phyloP scores from a whole-genome alignment of 441 rosid genomes.

The Corymbia calophylla region DNA sequence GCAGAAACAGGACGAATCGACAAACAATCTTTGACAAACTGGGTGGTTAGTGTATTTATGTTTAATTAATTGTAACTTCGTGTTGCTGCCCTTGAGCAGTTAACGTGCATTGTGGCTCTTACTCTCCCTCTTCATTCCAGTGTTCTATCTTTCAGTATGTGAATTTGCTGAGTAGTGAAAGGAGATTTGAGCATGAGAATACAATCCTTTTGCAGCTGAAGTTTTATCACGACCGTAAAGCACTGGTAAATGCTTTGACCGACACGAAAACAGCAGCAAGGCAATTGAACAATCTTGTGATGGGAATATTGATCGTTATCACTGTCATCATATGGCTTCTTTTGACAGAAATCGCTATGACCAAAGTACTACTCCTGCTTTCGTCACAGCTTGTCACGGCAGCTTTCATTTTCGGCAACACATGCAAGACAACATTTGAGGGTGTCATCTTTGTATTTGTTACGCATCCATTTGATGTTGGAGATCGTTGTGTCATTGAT shows the following conservation, averaged over 20 bases:
- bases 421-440: slow-evolving; percentile 76
- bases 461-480: slow-evolving; percentile 91
- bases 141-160: not conserved
- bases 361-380: slow-evolving; percentile 49
- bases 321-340: slow-evolving; percentile 61
- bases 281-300: slow-evolving; percentile 54
- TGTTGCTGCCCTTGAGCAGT: not conserved
- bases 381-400: slow-evolving; percentile 66
- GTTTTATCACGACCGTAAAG: slow-evolving; percentile 60
- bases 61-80: not conserved
- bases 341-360: slow-evolving; percentile 54
- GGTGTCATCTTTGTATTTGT: slow-evolving; percentile 71
- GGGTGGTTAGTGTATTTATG: slow-evolving; percentile 55
- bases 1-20: slow-evolving; percentile 41
- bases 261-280: slow-evolving; percentile 80
- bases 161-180: not conserved
- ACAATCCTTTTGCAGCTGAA: slow-evolving; percentile 34
- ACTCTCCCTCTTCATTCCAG: not conserved
- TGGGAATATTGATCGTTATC: slow-evolving; percentile 31
- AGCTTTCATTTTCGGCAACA: slow-evolving; percentile 66
- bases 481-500: slow-evolving; percentile 77
- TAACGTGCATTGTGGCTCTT: not conserved
- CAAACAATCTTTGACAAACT: slow-evolving; percentile 42
- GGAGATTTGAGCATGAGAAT: not conserved
- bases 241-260: slow-evolving; percentile 56